Evolutionary conservation across 306 rosid genomes (phyloP).

Genomic region (Boehmeria nivea): DNA sequence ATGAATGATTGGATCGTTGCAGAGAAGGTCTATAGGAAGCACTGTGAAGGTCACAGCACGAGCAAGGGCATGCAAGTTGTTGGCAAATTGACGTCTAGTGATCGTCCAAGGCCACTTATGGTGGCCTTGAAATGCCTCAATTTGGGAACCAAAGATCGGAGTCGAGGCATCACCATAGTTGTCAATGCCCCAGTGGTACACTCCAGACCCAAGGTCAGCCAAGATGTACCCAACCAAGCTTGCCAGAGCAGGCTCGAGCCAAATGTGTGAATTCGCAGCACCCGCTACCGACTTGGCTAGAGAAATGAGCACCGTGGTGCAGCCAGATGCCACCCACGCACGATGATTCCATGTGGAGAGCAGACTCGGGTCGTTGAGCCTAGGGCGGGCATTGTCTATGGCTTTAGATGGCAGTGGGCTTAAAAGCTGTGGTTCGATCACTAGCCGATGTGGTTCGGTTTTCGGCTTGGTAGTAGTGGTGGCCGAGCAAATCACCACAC

Average conservation of each 20-base stretch:
- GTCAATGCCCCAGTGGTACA: constrained; percentile 91
- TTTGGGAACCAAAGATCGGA: constrained; percentile 69
- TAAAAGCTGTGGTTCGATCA: constrained; percentile 19
- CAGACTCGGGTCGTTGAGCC: constrained; percentile 41
- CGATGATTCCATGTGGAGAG: constrained; percentile 77
- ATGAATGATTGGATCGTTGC: constrained; percentile 44
- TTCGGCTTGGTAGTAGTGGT: constrained; percentile 27
- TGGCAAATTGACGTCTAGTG: constrained; percentile 74
- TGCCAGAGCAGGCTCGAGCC: constrained; percentile 44
- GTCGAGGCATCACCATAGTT: constrained; percentile 64
- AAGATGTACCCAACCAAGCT: constrained; percentile 54
- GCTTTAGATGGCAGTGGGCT: neutral
- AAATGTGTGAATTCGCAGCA: constrained; percentile 28
- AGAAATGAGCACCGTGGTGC: constrained; percentile 37
- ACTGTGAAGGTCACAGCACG: constrained; percentile 53
- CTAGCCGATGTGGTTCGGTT: constrained; percentile 16
- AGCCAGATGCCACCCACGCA: constrained; percentile 70
- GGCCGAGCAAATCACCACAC: constrained; percentile 25
- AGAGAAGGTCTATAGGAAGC: constrained; percentile 55
- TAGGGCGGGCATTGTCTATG: too few species aligned
- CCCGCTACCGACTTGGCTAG: constrained; percentile 43
- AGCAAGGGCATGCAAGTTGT: constrained; percentile 67
- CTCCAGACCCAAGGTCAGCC: constrained; percentile 84
- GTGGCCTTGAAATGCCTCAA: constrained; percentile 87
- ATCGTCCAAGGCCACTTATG: constrained; percentile 92